Conservation (phyloP, 1,139 yeast species). For the Hyphopichia khmerensis region DNA sequence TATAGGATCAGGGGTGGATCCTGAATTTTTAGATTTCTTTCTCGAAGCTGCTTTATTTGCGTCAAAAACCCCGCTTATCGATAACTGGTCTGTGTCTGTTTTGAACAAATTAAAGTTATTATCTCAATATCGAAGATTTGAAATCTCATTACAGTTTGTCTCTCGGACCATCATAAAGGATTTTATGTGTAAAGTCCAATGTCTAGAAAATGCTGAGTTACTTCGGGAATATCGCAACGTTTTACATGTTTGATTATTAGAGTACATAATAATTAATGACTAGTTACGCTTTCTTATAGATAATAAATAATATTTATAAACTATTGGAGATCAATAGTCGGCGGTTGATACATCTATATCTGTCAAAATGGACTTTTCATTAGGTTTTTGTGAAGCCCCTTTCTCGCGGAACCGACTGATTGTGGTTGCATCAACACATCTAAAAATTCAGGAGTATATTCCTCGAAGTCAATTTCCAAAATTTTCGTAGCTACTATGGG, state of each 20-base stretch:
- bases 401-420: conserved; percentile 20
- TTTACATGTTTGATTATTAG: background rate
- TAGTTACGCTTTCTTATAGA: background rate
- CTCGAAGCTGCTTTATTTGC: conserved; percentile 43
- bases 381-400: conserved; percentile 34
- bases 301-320: background rate
- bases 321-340: background rate
- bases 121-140: conserved; percentile 23
- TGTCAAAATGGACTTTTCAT: background rate
- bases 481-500: conserved; percentile 38
- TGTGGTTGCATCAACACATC: conserved; percentile 43
- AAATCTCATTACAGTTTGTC: conserved; percentile 23
- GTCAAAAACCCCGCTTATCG: conserved; percentile 9
- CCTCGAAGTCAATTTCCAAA: conserved; percentile 36
- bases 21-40: conserved; percentile 52
- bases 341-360: background rate
- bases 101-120: conserved; percentile 17
- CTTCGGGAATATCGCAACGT: background rate
- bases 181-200: conserved; percentile 11
- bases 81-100: conserved; percentile 19
- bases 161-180: conserved; percentile 8
- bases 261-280: background rate
- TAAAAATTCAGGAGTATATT: conserved; percentile 34
- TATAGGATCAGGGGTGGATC: conserved; percentile 51
- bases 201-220: background rate